A percentile compares a stretch with the other conserved stretches of the same genome.
Conservation (phyloP, 78 protist species). For the Dictyostelium brefeldianum region DNA sequence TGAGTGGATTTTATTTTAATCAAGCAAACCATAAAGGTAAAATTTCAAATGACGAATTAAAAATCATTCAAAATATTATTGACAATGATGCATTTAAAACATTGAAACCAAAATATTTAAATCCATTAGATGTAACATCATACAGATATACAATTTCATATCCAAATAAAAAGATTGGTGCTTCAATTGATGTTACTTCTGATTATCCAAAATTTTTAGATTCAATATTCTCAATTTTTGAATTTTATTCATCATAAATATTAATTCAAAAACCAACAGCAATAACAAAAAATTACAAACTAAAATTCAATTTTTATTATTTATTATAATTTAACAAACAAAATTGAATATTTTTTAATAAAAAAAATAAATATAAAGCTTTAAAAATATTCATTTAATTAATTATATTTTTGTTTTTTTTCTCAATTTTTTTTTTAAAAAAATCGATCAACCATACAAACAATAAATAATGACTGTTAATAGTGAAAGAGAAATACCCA, state of each 20-base stretch:
- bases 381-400: no score
- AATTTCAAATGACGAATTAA: conserved; percentile 29
- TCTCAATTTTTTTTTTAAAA: no score
- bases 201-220: conserved; percentile 69
- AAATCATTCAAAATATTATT: not conserved
- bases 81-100: conserved; percentile 36
- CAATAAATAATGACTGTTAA: no score
- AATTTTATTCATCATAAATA: conserved; percentile 31
- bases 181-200: conserved; percentile 15
- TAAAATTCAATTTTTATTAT: no score
- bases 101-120: conserved; percentile 47
- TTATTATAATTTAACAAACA: no score
- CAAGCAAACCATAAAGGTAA: conserved; percentile 31
- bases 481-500: no score
- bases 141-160: conserved; percentile 17
- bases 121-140: not conserved
- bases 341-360: no score
- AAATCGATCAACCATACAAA: no score
- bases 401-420: no score
- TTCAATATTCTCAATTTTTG: conserved; percentile 41
- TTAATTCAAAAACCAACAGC: not conserved
- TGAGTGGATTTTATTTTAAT: conserved; percentile 36
- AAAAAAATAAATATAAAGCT: no score
- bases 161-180: conserved; percentile 25
- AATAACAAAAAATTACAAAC: not conserved